Evolutionary conservation across 345 rosid species (phyloP).

Genomic region (Draba incana): DNA sequence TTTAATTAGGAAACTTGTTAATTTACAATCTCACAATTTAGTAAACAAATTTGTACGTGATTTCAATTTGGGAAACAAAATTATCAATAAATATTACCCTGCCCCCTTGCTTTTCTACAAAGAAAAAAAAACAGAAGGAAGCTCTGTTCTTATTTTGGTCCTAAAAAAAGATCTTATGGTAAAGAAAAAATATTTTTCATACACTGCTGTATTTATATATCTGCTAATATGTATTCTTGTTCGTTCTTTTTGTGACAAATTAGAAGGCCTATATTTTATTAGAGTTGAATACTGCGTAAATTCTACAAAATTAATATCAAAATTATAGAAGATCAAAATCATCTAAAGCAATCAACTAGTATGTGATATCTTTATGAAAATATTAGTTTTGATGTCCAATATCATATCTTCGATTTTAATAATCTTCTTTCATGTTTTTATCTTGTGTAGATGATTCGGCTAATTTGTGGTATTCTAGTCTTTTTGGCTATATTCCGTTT

Average conservation of each 20-base stretch:
- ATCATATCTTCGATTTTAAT: background rate
- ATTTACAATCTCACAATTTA: background rate
- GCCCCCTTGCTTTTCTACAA: background rate
- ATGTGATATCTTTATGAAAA: background rate
- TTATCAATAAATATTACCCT: background rate
- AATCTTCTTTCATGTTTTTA: slow-evolving; percentile 4
- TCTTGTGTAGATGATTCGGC: slow-evolving; percentile 38
- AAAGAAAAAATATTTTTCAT: background rate
- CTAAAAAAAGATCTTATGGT: slow-evolving; percentile 21
- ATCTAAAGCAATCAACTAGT: background rate
- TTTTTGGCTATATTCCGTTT: slow-evolving; percentile 33
- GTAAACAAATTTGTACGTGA: background rate
- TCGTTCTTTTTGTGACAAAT: background rate
- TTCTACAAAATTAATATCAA: background rate
- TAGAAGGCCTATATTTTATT: background rate
- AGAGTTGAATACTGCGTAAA: slow-evolving; percentile 9
- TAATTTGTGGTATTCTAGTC: slow-evolving; percentile 17
- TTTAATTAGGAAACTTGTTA: background rate
- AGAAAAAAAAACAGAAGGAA: slow-evolving; percentile 10
- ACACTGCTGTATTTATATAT: background rate
- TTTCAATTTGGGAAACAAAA: background rate
- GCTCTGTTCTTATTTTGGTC: slow-evolving; percentile 6
- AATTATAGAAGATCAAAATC: slow-evolving; percentile 7
- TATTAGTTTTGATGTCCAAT: background rate
- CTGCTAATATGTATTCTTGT: background rate